Conservation (phyloP, 1,284 basidiomycete genomes). For the Baeospora myosura region DNA sequence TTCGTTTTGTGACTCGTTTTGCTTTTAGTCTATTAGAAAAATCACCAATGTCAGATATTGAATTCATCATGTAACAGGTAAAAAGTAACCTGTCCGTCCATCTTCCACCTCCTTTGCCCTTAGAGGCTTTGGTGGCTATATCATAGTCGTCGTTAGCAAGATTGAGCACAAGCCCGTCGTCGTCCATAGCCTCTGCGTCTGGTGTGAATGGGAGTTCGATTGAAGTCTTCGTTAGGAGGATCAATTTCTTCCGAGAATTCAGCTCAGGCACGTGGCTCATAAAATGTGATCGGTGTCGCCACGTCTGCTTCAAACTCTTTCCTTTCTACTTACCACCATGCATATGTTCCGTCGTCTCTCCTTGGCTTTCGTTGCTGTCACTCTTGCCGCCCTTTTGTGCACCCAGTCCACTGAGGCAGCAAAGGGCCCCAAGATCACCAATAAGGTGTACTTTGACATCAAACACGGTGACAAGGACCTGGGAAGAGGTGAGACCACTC, state of each 20-base stretch:
- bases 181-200: too few relatives aligned
- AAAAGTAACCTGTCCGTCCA: slow-evolving; percentile 75
- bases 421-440: slow-evolving; percentile 78
- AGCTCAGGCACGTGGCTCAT: too few relatives aligned
- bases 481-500: slow-evolving; percentile 58
- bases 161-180: slow-evolving; percentile 66
- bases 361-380: slow-evolving; percentile 53
- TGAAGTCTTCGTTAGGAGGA: too few relatives aligned
- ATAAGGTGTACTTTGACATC: slow-evolving; percentile 93
- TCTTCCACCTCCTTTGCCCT: slow-evolving; percentile 61
- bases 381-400: slow-evolving; percentile 64
- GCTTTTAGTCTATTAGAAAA: slow-evolving; percentile 50
- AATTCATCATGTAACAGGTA: too few relatives aligned
- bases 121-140: slow-evolving; percentile 19
- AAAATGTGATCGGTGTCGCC: background rate
- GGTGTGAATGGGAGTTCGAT: too few relatives aligned
- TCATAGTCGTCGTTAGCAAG: slow-evolving; percentile 38
- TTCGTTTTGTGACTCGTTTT: slow-evolving; percentile 62
- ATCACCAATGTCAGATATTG: slow-evolving; percentile 11
- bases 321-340: slow-evolving; percentile 20
- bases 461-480: slow-evolving; percentile 79
- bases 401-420: slow-evolving; percentile 63
- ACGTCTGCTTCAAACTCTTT: slow-evolving; percentile 1
- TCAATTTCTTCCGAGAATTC: too few relatives aligned
- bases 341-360: slow-evolving; percentile 61